phyloP scores from a whole-genome alignment of 352 stramenopile species.

The Pythium diclinum region DNA sequence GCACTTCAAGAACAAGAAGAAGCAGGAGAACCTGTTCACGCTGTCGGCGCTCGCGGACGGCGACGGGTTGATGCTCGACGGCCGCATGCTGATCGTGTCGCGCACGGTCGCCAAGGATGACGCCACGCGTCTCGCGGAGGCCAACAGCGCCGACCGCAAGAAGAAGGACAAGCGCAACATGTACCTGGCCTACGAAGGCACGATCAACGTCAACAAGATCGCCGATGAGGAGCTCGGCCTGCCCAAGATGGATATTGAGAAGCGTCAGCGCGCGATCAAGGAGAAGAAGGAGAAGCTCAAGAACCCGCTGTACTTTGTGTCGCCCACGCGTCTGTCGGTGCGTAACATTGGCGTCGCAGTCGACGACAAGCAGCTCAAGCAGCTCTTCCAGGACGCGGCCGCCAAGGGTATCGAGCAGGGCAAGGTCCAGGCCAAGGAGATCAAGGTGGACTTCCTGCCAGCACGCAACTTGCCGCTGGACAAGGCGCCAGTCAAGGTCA shows the following conservation, averaged over 20 bases:
- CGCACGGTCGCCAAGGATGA: constrained; percentile 70
- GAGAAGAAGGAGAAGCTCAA: constrained; percentile 97
- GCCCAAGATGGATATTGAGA: constrained; percentile 92
- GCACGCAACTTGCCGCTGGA: constrained; percentile 28
- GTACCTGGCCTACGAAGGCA: constrained; percentile 94
- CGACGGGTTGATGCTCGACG: constrained; percentile 70
- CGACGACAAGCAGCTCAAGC: constrained; percentile 91
- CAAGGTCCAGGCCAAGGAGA: constrained; percentile 79
- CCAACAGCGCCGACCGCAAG: constrained; percentile 49
- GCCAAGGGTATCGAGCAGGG: constrained; percentile 62
- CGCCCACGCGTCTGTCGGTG: constrained; percentile 91
- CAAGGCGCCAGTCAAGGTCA: constrained; percentile 62
- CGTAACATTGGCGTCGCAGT: constrained; percentile 88
- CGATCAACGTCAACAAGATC: constrained; percentile 90
- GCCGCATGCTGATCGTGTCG: constrained; percentile 72
- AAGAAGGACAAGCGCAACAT: constrained; percentile 95
- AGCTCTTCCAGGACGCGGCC: constrained; percentile 82
- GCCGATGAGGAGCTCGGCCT: constrained; percentile 84
- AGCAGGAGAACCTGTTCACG: constrained; percentile 52
- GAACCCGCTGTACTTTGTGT: constrained; percentile 97
- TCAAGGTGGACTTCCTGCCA: constrained; percentile 60
- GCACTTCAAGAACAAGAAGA: constrained; percentile 57
- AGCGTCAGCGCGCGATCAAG: constrained; percentile 88
- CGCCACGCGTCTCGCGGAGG: constrained; percentile 54
- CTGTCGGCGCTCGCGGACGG: constrained; percentile 66